phyloP scores from a whole-genome alignment of 148 eudicot species.

The Diospyros lotus region DNA sequence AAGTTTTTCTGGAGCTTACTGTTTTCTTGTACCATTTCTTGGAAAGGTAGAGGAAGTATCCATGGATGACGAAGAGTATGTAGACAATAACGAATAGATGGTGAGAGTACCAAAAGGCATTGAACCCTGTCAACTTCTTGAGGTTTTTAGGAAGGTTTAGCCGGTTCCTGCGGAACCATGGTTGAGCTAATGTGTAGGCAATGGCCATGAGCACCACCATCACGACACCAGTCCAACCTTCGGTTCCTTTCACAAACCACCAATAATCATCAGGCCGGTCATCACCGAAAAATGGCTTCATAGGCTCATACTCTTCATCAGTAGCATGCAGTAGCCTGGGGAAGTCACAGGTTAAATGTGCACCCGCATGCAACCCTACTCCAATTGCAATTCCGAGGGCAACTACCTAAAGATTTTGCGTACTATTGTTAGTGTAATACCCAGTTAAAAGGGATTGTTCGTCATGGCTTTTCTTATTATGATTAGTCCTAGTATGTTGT shows the following conservation, averaged over 20 bases:
- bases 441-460: too few relatives aligned
- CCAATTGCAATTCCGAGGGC: conserved; percentile 49
- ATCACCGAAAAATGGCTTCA: conserved; percentile 30
- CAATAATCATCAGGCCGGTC: conserved; percentile 35
- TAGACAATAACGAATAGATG: conserved; percentile 57
- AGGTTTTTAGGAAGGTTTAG: conserved; percentile 45
- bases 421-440: too few relatives aligned
- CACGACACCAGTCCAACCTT: conserved; percentile 46
- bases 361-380: conserved; percentile 33
- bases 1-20: conserved; percentile 18
- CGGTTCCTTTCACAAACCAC: conserved; percentile 55
- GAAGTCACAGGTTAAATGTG: conserved; percentile 54
- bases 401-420: conserved; percentile 12
- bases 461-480: too few relatives aligned
- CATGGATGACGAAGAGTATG: conserved; percentile 40
- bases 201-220: conserved; percentile 53
- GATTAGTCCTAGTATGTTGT: too few relatives aligned
- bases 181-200: conserved; percentile 48
- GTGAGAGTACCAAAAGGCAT: conserved; percentile 65
- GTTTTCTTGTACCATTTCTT: conserved; percentile 40
- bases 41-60: conserved; percentile 39
- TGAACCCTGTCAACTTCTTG: conserved; percentile 49
- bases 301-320: conserved; percentile 31
- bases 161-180: conserved; percentile 49
- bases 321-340: conserved; percentile 49